Conservation (phyloP, 1,284 basidiomycete genomes). For the Microbotryomycetes sp. region DNA sequence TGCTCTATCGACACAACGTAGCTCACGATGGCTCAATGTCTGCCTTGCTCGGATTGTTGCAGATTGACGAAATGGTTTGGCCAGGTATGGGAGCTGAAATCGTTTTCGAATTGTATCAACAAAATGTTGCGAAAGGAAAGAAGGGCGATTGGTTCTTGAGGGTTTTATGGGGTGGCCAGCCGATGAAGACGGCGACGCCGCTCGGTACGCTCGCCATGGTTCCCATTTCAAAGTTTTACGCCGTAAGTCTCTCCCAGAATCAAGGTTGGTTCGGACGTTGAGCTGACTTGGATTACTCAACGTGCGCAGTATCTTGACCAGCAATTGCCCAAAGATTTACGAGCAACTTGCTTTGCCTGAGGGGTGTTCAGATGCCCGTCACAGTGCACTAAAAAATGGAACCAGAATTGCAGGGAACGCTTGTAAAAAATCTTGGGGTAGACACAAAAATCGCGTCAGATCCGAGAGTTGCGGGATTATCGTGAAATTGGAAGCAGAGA, state of each 20-base stretch:
- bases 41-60: slow-evolving; percentile 36
- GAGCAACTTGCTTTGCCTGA: not conserved
- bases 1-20: slow-evolving; percentile 39
- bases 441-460: too few species aligned
- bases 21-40: slow-evolving; percentile 40
- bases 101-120: slow-evolving; percentile 38
- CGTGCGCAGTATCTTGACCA: not conserved
- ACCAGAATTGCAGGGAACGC: too few species aligned
- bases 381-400: too few species aligned
- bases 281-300: not conserved
- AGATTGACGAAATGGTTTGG: slow-evolving; percentile 37
- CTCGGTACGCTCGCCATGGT: slow-evolving; percentile 37
- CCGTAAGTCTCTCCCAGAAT: not conserved
- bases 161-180: slow-evolving; percentile 36
- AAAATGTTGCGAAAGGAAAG: slow-evolving; percentile 6
- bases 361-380: too few species aligned
- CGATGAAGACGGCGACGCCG: slow-evolving; percentile 34
- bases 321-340: not conserved
- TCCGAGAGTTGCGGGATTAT: too few species aligned
- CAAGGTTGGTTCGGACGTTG: not conserved
- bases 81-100: slow-evolving; percentile 40
- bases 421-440: too few species aligned
- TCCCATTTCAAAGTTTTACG: slow-evolving; percentile 25
- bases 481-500: too few species aligned
- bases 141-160: slow-evolving; percentile 2